Evolutionary conservation across 352 stramenopile genomes (phyloP).

Genomic region (Aphanomyces astaci): DNA sequence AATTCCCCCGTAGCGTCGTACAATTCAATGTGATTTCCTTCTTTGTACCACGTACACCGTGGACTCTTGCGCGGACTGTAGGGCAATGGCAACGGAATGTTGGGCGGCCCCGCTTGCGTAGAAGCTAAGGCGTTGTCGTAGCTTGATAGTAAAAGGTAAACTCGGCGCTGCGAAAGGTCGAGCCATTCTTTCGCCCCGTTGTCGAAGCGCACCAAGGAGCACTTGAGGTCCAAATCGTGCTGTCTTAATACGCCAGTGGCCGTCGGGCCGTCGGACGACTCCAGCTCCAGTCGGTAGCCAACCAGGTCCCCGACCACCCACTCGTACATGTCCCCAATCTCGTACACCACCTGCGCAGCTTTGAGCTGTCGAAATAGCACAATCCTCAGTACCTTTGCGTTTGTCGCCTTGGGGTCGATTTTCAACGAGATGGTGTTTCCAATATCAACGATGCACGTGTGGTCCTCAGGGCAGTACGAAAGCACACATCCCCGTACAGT

Average conservation of each 20-base stretch:
- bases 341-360: neutral
- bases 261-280: neutral
- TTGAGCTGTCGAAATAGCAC: neutral
- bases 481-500: neutral
- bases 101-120: neutral
- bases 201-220: conserved; percentile 13
- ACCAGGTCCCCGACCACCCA: neutral
- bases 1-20: neutral
- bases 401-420: neutral
- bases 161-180: neutral
- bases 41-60: conserved; percentile 3
- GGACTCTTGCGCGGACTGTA: neutral
- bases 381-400: neutral
- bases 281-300: neutral
- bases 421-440: neutral
- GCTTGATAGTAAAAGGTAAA: neutral
- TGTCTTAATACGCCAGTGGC: conserved; percentile 5
- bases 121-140: neutral
- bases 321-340: neutral
- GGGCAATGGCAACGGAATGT: neutral
- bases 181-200: conserved; percentile 15
- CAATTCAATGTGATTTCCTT: conserved; percentile 9
- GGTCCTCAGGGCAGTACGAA: neutral
- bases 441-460: neutral
- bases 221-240: neutral